A percentile compares a stretch with the other conserved stretches of the same genome.
phyloP scores from a whole-genome alignment of 176 grass and related monocot genomes.

The Carex cristatella region DNA sequence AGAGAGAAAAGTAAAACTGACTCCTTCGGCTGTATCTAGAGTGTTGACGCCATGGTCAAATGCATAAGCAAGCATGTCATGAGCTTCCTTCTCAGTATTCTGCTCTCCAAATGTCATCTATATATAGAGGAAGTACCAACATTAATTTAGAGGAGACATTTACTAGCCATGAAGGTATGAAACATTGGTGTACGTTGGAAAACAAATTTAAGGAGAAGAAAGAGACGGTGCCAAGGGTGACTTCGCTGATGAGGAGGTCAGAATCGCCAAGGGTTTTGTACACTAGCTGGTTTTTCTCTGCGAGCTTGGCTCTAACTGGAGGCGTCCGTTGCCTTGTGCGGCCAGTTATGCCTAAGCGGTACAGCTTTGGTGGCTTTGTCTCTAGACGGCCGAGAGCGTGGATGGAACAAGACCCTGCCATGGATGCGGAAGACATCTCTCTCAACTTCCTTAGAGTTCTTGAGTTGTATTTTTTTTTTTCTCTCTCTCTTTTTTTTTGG shows the following conservation, averaged over 20 bases:
- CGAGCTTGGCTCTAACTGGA: neutral
- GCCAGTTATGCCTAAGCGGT: neutral
- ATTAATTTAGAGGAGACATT: neutral
- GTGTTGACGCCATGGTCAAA: constrained; percentile 36
- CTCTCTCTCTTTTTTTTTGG: neutral
- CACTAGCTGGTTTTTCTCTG: constrained; percentile 5
- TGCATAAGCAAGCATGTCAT: constrained; percentile 33
- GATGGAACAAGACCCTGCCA: neutral
- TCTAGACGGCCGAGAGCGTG: neutral
- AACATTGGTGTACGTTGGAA: neutral
- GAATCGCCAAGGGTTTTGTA: constrained; percentile 44
- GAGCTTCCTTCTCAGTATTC: constrained; percentile 49
- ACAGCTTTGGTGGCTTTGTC: neutral
- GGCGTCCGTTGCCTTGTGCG: neutral
- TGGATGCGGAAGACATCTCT: neutral
- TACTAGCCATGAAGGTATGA: neutral
- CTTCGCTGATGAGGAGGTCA: constrained; percentile 37
- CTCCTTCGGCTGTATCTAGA: constrained; percentile 38
- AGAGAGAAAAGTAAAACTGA: constrained; percentile 6
- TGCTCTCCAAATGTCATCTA: constrained; percentile 51
- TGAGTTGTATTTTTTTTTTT: too few relatives aligned
- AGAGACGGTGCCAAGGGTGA: constrained; percentile 37
- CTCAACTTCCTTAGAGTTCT: neutral
- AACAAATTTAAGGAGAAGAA: neutral
- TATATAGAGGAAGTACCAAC: neutral